Base-by-base conservation (phyloP, 176 grass and related monocot species). In the Aegilops bicornis region DNA sequence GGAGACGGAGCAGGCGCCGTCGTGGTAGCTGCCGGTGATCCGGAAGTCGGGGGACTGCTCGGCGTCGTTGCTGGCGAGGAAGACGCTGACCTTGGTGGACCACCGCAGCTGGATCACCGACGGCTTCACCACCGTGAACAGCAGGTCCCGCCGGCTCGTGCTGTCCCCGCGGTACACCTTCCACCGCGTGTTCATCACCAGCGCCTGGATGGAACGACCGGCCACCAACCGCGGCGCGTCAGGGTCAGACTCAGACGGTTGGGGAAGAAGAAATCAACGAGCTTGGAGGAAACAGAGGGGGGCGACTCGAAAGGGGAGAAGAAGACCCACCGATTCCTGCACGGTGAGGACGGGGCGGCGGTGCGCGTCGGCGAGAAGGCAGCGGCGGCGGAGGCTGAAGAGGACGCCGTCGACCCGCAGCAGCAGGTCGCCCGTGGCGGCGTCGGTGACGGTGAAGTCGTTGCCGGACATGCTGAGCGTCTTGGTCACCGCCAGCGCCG, bases 1-100 rank as follows among this genome's bases (percentile, higher is more conserved):
- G 76, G 84, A 79, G 61, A 92, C 86, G 40, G 88, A 64, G 85
- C 88, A 89, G 16, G 83, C 76, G 81, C 85, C 87, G 47, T 87
- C 82, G 69, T 81, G 69, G 88, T 88, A 95, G 93, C 88, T 89
- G 4, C 91, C 89, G 24, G 85, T 93, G 65, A 93, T 89, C 80
- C 88, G 76, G 77, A 95, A 95, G 84, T 95, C 91, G 72, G 59
- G 72, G 27, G 64, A 7, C 42, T 93, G 76, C 79, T 93, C 86
- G 66, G 73, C 76, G 48, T 42, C 79, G 68, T 95, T 95, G n/a
- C 73, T 80, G 64, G 91, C 91, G 22, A 95, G 88, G 82, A 91
- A 95, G 14, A 95, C 84, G 23, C 77, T 80, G 30, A 93, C 76
- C 73, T 87, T 86, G 20, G 89, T 89, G 25, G 82, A 62, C 19